Evolutionary conservation across 2,329 filamentous ascomycete genomes (phyloP), one percentile per base, ranked within the genome.

Genomic region (Diaporthe ilicicola): DNA sequence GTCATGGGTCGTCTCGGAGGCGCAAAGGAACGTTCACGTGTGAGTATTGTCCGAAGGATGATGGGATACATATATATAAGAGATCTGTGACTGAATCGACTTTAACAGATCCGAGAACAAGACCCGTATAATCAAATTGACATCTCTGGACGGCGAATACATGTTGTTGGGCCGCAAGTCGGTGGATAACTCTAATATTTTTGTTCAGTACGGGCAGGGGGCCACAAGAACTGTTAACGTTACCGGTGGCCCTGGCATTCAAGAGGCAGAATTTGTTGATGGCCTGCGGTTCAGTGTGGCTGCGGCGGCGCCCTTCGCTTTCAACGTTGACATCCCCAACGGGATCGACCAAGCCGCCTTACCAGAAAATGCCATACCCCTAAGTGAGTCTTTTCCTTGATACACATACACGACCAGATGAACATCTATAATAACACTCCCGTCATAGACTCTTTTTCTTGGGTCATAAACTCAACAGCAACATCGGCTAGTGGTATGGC

Each of bases 161-260:
- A 75, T 77, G 70, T 76, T 80, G 5, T 72, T 80, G 10, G 79
- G 77, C 4, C 73, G 78, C 27, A 74, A 74, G 37, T 76, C 74
- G 0, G 68, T 71, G 7, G 79, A 80, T 56, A 73, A 64, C 2
- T 69, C 74, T 8, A 79, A 80, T 48, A 76, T 79, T 19, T 80
- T 80, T 69, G 73, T 80, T n/a, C 78, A 79, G 39, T 80, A 79
- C 65, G 78, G 79, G 1, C 75, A 78, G 50, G 78, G 78, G 1
- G 77, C 74, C 10, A 78, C 76, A 1, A 73, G 77, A 12, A 79
- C 77, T 2, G 77, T 64, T n/a, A 64, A 64, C 10, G 15, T 64
- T 13, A 64, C 59, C 13, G 59, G 59, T 3, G 59, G 44, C 1
- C 4, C 44, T 37, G 59, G 59, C 44, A 50, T 48, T 37, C 44